Conservation (phyloP, 768 basidiomycete genomes). For the Russula ochroleuca region DNA sequence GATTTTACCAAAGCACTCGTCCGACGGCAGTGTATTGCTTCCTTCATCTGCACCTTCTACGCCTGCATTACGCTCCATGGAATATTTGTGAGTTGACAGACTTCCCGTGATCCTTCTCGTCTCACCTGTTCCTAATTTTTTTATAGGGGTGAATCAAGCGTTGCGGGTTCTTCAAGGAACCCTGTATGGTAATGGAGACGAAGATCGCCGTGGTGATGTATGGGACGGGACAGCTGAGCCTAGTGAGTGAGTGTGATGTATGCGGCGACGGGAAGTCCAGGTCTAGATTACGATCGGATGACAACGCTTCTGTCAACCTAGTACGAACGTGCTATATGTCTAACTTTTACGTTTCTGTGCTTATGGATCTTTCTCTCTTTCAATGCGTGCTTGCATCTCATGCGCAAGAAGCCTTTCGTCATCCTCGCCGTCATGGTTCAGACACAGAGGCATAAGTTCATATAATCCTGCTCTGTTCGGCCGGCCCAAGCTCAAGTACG, state of each 20-base stretch:
- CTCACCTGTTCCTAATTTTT: neutral
- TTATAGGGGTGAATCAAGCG: neutral
- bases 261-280: neutral
- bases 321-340: no score
- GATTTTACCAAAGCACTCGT: neutral
- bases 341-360: neutral
- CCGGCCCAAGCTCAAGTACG: no score
- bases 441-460: no score
- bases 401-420: no score
- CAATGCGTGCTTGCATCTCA: no score
- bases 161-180: no score
- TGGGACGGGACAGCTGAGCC: neutral
- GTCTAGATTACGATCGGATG: no score
- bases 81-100: neutral
- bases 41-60: neutral
- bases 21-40: neutral
- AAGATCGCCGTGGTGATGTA: neutral
- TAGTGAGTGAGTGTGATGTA: neutral
- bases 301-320: no score
- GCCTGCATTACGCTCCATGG: neutral
- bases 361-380: no score
- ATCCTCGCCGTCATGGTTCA: no score
- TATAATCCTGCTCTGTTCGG: no score
- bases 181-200: neutral
- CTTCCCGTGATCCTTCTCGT: neutral